Conservation (phyloP, 208 protist genomes). For the Crithidia brevicula region DNA sequence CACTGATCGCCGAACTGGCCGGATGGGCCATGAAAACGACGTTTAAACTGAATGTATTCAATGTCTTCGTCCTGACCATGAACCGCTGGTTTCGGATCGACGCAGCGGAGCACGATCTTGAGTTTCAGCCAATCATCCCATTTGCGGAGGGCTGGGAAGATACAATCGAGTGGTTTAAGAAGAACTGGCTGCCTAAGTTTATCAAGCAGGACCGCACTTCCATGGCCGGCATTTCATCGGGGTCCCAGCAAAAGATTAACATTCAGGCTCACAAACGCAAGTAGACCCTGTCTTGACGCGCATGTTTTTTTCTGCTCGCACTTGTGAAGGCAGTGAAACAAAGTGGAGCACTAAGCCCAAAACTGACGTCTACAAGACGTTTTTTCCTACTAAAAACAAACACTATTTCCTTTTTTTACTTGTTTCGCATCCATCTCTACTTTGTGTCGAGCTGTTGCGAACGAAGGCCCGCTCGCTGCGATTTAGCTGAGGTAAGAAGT, state of each 20-base stretch:
- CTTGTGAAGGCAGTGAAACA: too few relatives aligned
- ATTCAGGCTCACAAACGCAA: slow-evolving; percentile 70
- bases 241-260: slow-evolving; percentile 91
- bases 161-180: slow-evolving; percentile 91
- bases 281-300: slow-evolving; percentile 6
- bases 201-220: slow-evolving; percentile 58
- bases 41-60: slow-evolving; percentile 95
- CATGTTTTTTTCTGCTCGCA: slow-evolving; percentile 10
- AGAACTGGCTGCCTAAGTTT: slow-evolving; percentile 90
- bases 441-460: not conserved
- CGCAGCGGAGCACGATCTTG: slow-evolving; percentile 86
- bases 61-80: slow-evolving; percentile 95
- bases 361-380: too few relatives aligned
- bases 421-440: not conserved
- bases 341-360: too few relatives aligned
- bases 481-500: too few relatives aligned
- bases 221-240: slow-evolving; percentile 71
- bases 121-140: slow-evolving; percentile 87
- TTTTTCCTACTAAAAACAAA: too few relatives aligned
- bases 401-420: slow-evolving; percentile 3
- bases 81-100: slow-evolving; percentile 95
- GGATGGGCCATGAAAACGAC: slow-evolving; percentile 78
- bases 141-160: slow-evolving; percentile 90
- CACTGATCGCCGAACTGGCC: slow-evolving; percentile 73
- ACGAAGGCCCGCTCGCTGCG: not conserved